phyloP scores from a whole-genome alignment of 108 stramenopile species.

The Skeletonema tropicum region DNA sequence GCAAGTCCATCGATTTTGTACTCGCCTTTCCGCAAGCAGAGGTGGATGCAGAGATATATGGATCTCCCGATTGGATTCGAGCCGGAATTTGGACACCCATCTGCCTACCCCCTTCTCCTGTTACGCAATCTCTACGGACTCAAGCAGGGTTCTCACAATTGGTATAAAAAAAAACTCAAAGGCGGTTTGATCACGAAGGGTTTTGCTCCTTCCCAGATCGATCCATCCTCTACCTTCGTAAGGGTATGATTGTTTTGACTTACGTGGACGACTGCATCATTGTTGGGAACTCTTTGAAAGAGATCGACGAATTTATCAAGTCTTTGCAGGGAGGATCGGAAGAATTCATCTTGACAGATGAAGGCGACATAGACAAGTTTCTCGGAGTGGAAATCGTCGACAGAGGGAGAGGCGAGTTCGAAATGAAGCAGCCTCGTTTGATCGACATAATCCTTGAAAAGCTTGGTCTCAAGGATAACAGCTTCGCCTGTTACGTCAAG shows the following conservation, averaged over 20 bases:
- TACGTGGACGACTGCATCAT: slow-evolving; percentile 61
- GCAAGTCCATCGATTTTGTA: slow-evolving; percentile 34
- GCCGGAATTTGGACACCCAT: slow-evolving; percentile 12
- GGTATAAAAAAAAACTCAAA: slow-evolving; percentile 20
- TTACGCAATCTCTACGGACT: slow-evolving; percentile 27
- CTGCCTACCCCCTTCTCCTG: slow-evolving; percentile 1
- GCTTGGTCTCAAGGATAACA: not conserved
- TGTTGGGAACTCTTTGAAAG: slow-evolving; percentile 25
- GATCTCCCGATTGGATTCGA: slow-evolving; percentile 17
- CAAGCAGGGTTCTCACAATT: slow-evolving; percentile 31
- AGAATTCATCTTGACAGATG: slow-evolving; percentile 35
- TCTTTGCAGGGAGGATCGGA: slow-evolving; percentile 12
- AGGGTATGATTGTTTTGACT: not conserved
- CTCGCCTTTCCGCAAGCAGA: slow-evolving; percentile 45
- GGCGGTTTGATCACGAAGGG: not conserved
- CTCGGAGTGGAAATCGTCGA: slow-evolving; percentile 49
- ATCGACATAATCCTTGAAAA: slow-evolving; percentile 38
- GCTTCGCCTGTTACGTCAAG: too few relatives aligned
- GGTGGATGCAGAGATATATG: slow-evolving; percentile 31
- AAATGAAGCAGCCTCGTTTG: slow-evolving; percentile 51
- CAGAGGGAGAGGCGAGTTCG: slow-evolving; percentile 28
- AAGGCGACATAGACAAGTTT: slow-evolving; percentile 57
- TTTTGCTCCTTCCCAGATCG: slow-evolving; percentile 3
- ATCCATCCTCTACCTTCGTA: slow-evolving; percentile 8
- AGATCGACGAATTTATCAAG: slow-evolving; percentile 35